Evolutionary conservation across 2,329 filamentous ascomycete species (phyloP).

Genomic region (Ilyonectria sp.): DNA sequence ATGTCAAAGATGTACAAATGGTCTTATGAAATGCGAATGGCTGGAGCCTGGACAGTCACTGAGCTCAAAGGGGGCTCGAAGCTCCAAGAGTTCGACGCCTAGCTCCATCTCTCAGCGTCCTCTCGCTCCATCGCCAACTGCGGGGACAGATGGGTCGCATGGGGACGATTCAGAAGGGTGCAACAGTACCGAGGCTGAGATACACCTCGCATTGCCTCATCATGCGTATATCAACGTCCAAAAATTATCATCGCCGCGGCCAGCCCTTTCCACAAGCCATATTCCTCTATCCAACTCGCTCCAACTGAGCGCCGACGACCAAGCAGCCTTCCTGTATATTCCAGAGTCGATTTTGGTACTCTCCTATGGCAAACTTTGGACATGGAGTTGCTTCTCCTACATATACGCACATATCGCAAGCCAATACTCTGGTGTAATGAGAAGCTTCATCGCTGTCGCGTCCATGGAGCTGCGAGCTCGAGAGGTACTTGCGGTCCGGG

Average conservation of each 20-base stretch:
- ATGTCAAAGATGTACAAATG: conserved; percentile 38
- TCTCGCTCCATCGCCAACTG: conserved; percentile 16
- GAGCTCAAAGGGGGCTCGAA: conserved; percentile 25
- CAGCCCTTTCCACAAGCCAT: conserved; percentile 29
- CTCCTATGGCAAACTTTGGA: conserved; percentile 40
- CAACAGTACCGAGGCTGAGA: not conserved
- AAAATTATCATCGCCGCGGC: not conserved
- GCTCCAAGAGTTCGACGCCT: not conserved
- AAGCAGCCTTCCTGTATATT: conserved; percentile 35
- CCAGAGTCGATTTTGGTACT: conserved; percentile 39
- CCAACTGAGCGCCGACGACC: conserved; percentile 29
- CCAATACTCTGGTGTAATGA: conserved; percentile 42
- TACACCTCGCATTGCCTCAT: no score
- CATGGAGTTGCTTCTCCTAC: conserved; percentile 44
- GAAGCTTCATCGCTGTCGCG: conserved; percentile 41
- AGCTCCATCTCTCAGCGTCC: conserved; percentile 8
- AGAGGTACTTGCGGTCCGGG: conserved; percentile 27
- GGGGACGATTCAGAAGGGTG: not conserved
- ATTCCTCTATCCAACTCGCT: conserved; percentile 37
- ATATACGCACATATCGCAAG: conserved; percentile 37
- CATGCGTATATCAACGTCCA: not conserved
- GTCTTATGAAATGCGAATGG: conserved; percentile 42
- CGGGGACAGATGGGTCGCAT: not conserved
- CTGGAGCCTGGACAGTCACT: conserved; percentile 33
- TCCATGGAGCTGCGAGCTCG: conserved; percentile 38